Conservation (phyloP, 805 yeast genomes). For the Teunomyces panamensis region DNA sequence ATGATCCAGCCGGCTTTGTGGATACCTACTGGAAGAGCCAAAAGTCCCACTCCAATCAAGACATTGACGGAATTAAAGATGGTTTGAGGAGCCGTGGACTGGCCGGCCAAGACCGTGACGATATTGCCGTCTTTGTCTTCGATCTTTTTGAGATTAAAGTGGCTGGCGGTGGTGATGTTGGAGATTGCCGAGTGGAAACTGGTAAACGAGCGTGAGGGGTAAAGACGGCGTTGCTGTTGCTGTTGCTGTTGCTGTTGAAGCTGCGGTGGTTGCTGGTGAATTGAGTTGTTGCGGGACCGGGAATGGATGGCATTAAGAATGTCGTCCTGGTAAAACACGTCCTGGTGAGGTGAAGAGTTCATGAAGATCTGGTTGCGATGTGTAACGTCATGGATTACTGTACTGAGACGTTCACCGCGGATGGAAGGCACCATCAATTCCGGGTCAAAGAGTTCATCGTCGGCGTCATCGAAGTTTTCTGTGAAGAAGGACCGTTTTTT, state of each 20-base stretch:
- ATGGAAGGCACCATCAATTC: constrained; percentile 50
- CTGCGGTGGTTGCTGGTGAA: constrained; percentile 10
- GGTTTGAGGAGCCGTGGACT: constrained; percentile 71
- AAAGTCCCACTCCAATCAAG: constrained; percentile 70
- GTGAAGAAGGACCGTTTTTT: constrained; percentile 16
- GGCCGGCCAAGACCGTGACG: constrained; percentile 51
- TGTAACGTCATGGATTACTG: constrained; percentile 45
- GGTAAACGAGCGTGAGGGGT: constrained; percentile 43
- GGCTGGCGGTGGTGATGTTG: constrained; percentile 41
- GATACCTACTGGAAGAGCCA: constrained; percentile 70
- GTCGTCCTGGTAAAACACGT: constrained; percentile 41
- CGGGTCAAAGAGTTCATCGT: constrained; percentile 49
- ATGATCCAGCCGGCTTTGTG: constrained; percentile 64
- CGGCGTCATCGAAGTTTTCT: constrained; percentile 9
- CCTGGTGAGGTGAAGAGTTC: constrained; percentile 21
- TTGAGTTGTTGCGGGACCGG: constrained; percentile 29
- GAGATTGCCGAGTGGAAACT: constrained; percentile 40
- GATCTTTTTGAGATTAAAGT: constrained; percentile 55
- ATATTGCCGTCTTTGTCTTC: constrained; percentile 71
- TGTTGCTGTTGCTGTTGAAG: too few relatives aligned
- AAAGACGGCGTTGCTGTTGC: constrained; percentile 18
- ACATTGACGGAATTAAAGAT: constrained; percentile 76
- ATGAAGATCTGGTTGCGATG: constrained; percentile 21
- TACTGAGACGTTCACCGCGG: constrained; percentile 62
- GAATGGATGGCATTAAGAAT: constrained; percentile 23